phyloP scores from a whole-genome alignment of 2,329 filamentous ascomycete species.

The Xenoacremonium recifei region DNA sequence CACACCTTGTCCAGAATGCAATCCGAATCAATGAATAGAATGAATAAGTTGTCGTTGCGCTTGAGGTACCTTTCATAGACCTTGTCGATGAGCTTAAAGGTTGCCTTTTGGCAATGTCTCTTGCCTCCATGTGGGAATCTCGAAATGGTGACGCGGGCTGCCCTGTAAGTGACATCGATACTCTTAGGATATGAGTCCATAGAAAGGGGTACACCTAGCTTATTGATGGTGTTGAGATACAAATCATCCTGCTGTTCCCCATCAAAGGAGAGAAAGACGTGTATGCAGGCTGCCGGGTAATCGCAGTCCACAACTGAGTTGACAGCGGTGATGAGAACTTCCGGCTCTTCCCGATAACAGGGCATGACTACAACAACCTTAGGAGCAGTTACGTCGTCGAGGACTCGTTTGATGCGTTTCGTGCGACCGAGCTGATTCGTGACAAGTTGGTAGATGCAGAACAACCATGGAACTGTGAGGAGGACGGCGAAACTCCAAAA shows the following conservation, averaged over 20 bases:
- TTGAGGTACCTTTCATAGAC: constrained; percentile 86
- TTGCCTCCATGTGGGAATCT: constrained; percentile 93
- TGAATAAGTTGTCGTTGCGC: constrained; percentile 87
- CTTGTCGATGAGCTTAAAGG: constrained; percentile 89
- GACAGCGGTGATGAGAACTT: constrained; percentile 79
- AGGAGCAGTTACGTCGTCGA: constrained; percentile 82
- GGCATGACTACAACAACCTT: constrained; percentile 98
- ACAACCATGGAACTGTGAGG: constrained; percentile 84
- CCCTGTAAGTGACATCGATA: constrained; percentile 84
- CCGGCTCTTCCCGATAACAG: constrained; percentile 88
- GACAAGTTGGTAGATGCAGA: constrained; percentile 89
- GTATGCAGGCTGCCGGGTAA: constrained; percentile 87
- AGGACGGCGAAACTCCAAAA: constrained; percentile 91
- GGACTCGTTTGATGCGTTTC: constrained; percentile 77
- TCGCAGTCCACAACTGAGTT: constrained; percentile 93
- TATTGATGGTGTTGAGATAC: constrained; percentile 82
- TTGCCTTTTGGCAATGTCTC: constrained; percentile 87
- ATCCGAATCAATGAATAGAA: constrained; percentile 96
- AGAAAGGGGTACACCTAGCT: constrained; percentile 76
- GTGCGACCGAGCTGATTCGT: constrained; percentile 81
- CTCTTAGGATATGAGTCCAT: constrained; percentile 80
- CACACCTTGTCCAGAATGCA: constrained; percentile 91
- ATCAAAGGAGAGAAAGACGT: constrained; percentile 94
- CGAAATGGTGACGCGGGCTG: constrained; percentile 83
- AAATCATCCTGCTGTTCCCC: constrained; percentile 86